phyloP scores from a whole-genome alignment of 257 asterid genomes.

The Knoxia roxburghii region DNA sequence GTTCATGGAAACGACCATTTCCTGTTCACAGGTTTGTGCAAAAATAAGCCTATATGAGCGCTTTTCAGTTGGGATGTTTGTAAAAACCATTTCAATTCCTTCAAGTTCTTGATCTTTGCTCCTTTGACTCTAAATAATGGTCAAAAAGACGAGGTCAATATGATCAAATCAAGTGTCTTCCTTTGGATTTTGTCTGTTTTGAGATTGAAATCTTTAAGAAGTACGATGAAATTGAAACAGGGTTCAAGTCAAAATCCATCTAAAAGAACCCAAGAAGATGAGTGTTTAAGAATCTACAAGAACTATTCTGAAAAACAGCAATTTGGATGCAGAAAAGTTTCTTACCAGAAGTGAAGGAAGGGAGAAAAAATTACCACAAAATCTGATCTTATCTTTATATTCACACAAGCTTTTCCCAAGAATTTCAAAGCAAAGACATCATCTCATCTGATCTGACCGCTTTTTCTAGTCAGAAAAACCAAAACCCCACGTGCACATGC shows the following conservation, averaged over 20 bases:
- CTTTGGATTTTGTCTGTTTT: no score
- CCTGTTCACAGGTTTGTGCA: not conserved
- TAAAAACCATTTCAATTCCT: not conserved
- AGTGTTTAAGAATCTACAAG: no score
- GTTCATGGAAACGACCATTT: not conserved
- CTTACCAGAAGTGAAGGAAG: not conserved
- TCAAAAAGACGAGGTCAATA: no score
- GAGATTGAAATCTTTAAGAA: no score
- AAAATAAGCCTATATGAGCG: not conserved
- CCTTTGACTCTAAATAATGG: no score
- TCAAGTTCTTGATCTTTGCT: not conserved
- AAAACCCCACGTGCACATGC: constrained; percentile 13
- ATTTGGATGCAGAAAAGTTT: no score
- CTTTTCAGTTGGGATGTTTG: not conserved
- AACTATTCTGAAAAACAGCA: no score
- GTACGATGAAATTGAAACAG: no score
- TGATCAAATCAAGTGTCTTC: no score
- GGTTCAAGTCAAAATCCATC: not conserved
- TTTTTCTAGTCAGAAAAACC: constrained; percentile 4
- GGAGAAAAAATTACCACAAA: not conserved
- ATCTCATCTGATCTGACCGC: no score
- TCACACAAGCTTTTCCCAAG: constrained; percentile 17
- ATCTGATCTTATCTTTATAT: constrained; percentile 17
- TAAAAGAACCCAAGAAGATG: no score
- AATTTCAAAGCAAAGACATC: no score